phyloP scores from a whole-genome alignment of 2,329 filamentous ascomycete species.

The Cryphonectria radicalis region DNA sequence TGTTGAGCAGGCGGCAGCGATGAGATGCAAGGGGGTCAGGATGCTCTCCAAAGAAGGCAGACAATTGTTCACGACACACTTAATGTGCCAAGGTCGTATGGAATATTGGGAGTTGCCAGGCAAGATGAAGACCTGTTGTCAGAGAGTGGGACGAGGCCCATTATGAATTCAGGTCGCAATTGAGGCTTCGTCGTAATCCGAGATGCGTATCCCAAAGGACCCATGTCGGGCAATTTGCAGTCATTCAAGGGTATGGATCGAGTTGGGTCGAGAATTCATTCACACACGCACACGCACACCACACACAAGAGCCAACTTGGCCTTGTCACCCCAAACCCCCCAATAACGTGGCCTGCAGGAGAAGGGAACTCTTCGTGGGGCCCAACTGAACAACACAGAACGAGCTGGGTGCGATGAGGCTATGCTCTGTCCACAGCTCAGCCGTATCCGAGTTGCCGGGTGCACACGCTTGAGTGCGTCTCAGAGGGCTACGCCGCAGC shows the following conservation, averaged over 20 bases:
- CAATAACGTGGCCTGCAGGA: constrained; percentile 18
- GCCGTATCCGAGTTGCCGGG: not conserved
- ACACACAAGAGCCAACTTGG: constrained; percentile 19
- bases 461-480: constrained; percentile 25
- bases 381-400: not conserved
- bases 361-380: not conserved
- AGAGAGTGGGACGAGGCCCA: constrained; percentile 22
- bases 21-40: not conserved
- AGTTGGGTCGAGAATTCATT: not conserved
- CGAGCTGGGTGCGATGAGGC: constrained; percentile 16
- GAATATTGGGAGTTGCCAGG: constrained; percentile 9
- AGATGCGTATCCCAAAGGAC: constrained; percentile 9
- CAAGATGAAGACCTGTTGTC: constrained; percentile 1
- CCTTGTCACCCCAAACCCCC: constrained; percentile 19
- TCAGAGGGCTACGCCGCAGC: constrained; percentile 21
- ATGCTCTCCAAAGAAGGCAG: constrained; percentile 4
- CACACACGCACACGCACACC: not conserved
- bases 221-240: constrained; percentile 24
- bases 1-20: constrained; percentile 12
- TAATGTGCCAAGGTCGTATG: constrained; percentile 12
- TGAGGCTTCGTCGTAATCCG: constrained; percentile 22
- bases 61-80: constrained; percentile 19
- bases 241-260: constrained; percentile 6
- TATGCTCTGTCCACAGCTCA: constrained; percentile 10
- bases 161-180: constrained; percentile 20